These are phyloP conservation scores for Cutaneotrichosporon curvatum DNA, from an alignment of 1,284 basidiomycete species.

Conservation along the genomic window DNA sequence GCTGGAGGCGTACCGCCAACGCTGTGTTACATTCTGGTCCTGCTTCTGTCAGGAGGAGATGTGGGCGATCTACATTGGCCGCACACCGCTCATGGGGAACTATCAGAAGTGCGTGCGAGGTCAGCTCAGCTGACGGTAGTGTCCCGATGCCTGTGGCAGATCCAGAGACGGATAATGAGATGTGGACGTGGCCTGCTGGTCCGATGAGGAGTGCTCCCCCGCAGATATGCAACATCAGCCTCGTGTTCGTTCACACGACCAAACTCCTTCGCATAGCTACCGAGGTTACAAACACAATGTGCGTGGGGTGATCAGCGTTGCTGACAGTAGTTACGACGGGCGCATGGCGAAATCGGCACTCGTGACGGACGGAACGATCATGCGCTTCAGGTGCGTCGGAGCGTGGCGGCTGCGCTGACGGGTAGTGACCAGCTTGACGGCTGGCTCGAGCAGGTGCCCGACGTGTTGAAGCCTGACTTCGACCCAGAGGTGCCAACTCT, in stretches of 20 bases:
- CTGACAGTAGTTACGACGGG: slow-evolving; percentile 6
- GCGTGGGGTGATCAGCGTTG: too few species aligned
- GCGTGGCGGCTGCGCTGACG: too few species aligned
- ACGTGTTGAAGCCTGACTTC: slow-evolving; percentile 50
- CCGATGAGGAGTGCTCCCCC: slow-evolving; percentile 4
- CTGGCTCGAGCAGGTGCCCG: slow-evolving; percentile 56
- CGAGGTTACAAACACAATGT: slow-evolving; percentile 7
- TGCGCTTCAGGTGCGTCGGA: slow-evolving; percentile 9
- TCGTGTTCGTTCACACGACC: slow-evolving; percentile 9
- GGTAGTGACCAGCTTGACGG: slow-evolving; percentile 51
- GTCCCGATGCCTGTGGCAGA: slow-evolving; percentile 18
- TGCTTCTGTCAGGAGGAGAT: slow-evolving; percentile 27
- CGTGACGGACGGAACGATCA: slow-evolving; percentile 5
- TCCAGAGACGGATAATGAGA: slow-evolving; percentile 15
- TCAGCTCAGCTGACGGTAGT: slow-evolving; percentile 8
- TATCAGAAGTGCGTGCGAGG: too few species aligned
- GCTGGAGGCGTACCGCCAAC: slow-evolving; percentile 15
- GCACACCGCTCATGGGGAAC: slow-evolving; percentile 19
- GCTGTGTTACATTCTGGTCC: slow-evolving; percentile 27
- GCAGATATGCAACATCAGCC: slow-evolving; percentile 6
- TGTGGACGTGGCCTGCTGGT: slow-evolving; percentile 19
- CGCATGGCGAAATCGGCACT: slow-evolving; percentile 7
- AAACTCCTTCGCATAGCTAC: slow-evolving; percentile 7
- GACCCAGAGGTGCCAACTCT: slow-evolving; percentile 52
- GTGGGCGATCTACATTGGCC: slow-evolving; percentile 31